phyloP scores from a whole-genome alignment of 73 alveolate genomes.

The Symbiodinium natans region DNA sequence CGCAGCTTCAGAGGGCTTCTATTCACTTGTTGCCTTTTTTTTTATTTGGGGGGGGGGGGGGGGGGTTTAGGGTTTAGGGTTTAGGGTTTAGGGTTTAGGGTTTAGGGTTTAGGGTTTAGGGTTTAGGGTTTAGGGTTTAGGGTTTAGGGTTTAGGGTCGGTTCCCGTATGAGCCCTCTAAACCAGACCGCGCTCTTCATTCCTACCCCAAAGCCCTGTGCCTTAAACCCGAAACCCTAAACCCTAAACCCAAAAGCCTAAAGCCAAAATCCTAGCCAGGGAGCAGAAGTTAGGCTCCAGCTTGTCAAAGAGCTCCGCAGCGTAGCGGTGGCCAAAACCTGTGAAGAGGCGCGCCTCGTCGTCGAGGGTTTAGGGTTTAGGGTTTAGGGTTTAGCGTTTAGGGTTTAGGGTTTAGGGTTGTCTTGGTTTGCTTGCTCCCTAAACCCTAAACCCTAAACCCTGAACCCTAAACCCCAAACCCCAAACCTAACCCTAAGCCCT shows the following conservation, averaged over 20 bases:
- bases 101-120: not conserved
- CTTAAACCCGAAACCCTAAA: not conserved
- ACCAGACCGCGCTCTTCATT: too few species aligned
- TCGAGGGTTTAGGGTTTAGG: not conserved
- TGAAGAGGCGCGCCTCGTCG: not conserved
- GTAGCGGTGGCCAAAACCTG: not conserved
- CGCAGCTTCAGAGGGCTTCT: too few species aligned
- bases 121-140: not conserved
- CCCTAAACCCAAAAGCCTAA: not conserved
- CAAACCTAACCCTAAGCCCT: too few species aligned
- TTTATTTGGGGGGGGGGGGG: too few species aligned
- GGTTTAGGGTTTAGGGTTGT: not conserved
- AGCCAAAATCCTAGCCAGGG: not conserved
- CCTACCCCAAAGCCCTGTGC: not conserved
- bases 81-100: not conserved
- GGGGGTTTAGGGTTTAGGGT: not conserved
- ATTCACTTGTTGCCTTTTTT: too few species aligned
- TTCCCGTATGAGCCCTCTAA: too few species aligned
- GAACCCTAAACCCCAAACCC: too few species aligned
- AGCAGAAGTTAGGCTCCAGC: not conserved
- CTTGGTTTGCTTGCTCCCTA: too few species aligned
- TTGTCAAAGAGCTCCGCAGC: not conserved
- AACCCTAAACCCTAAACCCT: too few species aligned
- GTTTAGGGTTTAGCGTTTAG: not conserved
- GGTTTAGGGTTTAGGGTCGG: not conserved